Percentiles rank a stretch among this genome's conserved stretches.
Conservation (phyloP, 2,329 filamentous ascomycete species). For the Alternaria sp. region DNA sequence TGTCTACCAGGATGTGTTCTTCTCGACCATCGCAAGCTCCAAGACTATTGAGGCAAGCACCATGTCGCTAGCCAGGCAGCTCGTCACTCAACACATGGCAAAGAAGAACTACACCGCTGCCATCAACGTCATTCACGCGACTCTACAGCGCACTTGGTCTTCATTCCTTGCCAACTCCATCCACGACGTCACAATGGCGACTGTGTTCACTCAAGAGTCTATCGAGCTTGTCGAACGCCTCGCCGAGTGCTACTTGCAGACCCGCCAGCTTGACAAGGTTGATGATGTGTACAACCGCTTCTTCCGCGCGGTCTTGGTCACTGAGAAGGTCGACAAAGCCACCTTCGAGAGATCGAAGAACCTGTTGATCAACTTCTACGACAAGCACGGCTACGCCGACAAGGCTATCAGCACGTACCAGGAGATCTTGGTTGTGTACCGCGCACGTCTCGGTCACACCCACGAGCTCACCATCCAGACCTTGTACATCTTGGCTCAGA, state of each 20-base stretch:
- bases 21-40: conserved; percentile 49
- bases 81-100: conserved; percentile 52
- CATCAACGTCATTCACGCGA: conserved; percentile 53
- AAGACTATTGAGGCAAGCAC: conserved; percentile 51
- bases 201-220: conserved; percentile 53
- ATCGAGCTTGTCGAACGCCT: conserved; percentile 57
- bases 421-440: conserved; percentile 48
- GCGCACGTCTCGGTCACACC: conserved; percentile 36
- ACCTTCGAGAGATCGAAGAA: conserved; percentile 46
- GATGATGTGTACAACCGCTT: conserved; percentile 50
- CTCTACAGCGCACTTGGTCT: conserved; percentile 56
- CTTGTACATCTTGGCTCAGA: conserved; percentile 54
- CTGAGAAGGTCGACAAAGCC: conserved; percentile 33
- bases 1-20: conserved; percentile 54
- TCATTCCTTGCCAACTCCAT: conserved; percentile 54
- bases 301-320: conserved; percentile 47
- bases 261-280: conserved; percentile 46
- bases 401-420: conserved; percentile 47
- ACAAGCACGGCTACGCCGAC: conserved; percentile 47
- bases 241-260: conserved; percentile 54
- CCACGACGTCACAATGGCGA: conserved; percentile 53
- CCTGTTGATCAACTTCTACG: conserved; percentile 47
- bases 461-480: conserved; percentile 56
- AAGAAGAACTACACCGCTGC: conserved; percentile 58
- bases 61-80: conserved; percentile 50